A percentile compares a stretch with the other conserved stretches of the same genome.
These are phyloP conservation scores for Agrostemma githago DNA, from an alignment of 148 eudicot species.

Conservation along the genomic window DNA sequence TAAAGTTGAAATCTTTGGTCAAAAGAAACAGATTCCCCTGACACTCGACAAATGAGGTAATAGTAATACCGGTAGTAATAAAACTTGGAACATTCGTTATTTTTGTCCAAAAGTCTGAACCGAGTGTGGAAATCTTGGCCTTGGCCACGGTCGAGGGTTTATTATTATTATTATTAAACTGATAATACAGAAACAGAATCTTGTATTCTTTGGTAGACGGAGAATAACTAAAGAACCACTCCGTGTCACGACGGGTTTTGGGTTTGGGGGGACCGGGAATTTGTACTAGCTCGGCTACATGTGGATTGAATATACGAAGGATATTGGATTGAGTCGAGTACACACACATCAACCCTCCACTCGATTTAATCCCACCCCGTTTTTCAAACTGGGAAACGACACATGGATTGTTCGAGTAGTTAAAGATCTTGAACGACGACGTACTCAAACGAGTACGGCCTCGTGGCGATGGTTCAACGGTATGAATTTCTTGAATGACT, in stretches of 20 bases:
- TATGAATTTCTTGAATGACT: neutral
- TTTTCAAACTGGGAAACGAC: too few relatives aligned
- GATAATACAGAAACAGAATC: too few relatives aligned
- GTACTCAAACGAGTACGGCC: too few relatives aligned
- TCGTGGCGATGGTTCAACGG: too few relatives aligned
- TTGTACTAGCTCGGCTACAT: neutral
- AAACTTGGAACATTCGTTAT: neutral
- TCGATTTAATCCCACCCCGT: neutral
- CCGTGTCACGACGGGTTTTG: too few relatives aligned
- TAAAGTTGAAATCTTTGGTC: too few relatives aligned
- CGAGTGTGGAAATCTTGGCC: neutral
- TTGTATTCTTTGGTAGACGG: slow-evolving; percentile 1
- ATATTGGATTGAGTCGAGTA: neutral
- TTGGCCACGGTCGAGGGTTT: too few relatives aligned
- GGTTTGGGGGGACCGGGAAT: too few relatives aligned
- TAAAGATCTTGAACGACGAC: neutral
- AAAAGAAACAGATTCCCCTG: neutral
- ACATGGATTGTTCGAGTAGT: neutral
- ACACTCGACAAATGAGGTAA: neutral
- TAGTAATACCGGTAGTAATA: too few relatives aligned
- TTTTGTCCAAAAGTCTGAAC: neutral
- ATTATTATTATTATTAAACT: too few relatives aligned
- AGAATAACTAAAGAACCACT: neutral
- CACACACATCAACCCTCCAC: neutral
- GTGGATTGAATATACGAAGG: neutral